These are phyloP conservation scores for Scolecobasidium constrictum DNA, from an alignment of 2,329 filamentous ascomycete genomes.

Conservation along the genomic window DNA sequence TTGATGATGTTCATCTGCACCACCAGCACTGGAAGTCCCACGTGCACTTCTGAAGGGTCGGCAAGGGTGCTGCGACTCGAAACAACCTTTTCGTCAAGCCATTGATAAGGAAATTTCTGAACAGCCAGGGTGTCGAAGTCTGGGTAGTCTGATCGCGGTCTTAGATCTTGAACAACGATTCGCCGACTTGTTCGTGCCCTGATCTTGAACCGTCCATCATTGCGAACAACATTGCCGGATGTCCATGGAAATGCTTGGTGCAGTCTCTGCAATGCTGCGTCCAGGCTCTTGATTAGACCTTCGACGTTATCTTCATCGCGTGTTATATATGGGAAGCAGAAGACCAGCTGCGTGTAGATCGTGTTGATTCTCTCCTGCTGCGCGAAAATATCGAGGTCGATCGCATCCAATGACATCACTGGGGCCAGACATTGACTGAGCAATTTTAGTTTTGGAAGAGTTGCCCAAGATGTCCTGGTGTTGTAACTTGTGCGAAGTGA, in stretches of 20 bases:
- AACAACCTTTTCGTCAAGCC: constrained; percentile 37
- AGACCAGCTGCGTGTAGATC: constrained; percentile 37
- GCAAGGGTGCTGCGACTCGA: constrained; percentile 30
- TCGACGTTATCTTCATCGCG: constrained; percentile 14
- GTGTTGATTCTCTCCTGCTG: constrained; percentile 10
- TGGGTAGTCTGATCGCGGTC: constrained; percentile 22
- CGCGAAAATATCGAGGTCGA: background rate
- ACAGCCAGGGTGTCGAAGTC: constrained; percentile 27
- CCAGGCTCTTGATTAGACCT: constrained; percentile 21
- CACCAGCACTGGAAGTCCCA: constrained; percentile 29
- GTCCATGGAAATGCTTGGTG: constrained; percentile 34
- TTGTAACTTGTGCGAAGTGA: no score
- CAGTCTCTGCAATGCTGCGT: constrained; percentile 28
- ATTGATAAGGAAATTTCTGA: constrained; percentile 33
- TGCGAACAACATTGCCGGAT: constrained; percentile 32
- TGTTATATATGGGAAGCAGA: constrained; percentile 25
- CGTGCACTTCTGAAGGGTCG: constrained; percentile 6
- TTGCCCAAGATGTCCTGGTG: no score
- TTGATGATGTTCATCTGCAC: constrained; percentile 39
- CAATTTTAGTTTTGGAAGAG: no score
- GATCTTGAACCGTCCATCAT: constrained; percentile 30
- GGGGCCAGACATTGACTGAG: no score
- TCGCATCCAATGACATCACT: no score
- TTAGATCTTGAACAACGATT: constrained; percentile 34
- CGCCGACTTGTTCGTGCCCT: constrained; percentile 18